phyloP scores from a whole-genome alignment of 2,329 filamentous ascomycete genomes.

The Fusarium protoensiforme region DNA sequence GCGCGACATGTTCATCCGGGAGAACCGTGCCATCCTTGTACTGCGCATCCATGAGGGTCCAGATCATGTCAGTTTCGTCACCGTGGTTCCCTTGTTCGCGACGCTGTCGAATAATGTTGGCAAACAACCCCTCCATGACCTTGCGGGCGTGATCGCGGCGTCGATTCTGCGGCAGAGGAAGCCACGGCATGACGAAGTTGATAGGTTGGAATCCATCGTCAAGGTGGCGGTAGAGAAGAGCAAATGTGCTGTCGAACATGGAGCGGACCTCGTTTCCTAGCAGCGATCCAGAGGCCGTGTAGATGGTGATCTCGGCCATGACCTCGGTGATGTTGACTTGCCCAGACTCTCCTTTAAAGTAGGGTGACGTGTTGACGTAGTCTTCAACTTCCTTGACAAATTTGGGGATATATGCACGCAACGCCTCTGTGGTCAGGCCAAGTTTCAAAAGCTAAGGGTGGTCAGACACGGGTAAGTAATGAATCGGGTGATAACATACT shows the following conservation, averaged over 20 bases:
- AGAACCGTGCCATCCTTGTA: constrained; percentile 84
- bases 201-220: constrained; percentile 89
- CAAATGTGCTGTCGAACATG: constrained; percentile 82
- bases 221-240: constrained; percentile 84
- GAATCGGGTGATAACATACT: constrained; percentile 57
- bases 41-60: constrained; percentile 83
- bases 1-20: constrained; percentile 83
- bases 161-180: constrained; percentile 85
- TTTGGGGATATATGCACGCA: constrained; percentile 79
- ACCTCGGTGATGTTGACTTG: constrained; percentile 76
- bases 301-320: constrained; percentile 89
- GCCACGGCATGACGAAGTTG: constrained; percentile 90
- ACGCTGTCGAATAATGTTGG: constrained; percentile 80
- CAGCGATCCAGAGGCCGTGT: constrained; percentile 86
- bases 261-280: constrained; percentile 85
- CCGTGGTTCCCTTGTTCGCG: constrained; percentile 63
- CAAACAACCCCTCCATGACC: constrained; percentile 83
- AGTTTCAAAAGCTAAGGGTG: constrained; percentile 76
- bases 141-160: constrained; percentile 81
- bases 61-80: constrained; percentile 80
- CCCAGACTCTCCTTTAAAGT: constrained; percentile 75
- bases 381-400: constrained; percentile 79
- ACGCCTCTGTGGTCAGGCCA: constrained; percentile 77
- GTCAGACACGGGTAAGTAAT: not conserved
- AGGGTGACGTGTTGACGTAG: constrained; percentile 74